phyloP scores from a whole-genome alignment of 1,139 yeast species.

The Yamadazyma dendronema region DNA sequence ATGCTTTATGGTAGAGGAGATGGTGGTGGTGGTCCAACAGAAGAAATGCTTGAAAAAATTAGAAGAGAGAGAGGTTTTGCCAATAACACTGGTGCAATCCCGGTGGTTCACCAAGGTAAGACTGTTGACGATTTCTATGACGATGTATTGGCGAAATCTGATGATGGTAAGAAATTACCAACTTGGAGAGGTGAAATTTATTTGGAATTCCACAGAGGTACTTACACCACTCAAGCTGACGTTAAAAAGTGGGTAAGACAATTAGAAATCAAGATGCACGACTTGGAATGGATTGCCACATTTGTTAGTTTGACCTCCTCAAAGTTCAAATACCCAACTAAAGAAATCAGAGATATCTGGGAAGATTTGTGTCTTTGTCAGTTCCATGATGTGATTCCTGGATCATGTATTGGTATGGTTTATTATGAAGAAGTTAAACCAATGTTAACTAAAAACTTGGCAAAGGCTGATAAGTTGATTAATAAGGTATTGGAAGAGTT shows the following conservation, averaged over 20 bases:
- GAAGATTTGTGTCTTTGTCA: constrained; percentile 87
- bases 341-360: constrained; percentile 72
- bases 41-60: constrained; percentile 88
- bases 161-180: constrained; percentile 67
- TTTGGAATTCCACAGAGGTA: constrained; percentile 94
- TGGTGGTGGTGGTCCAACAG: constrained; percentile 98
- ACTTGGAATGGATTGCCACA: constrained; percentile 80
- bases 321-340: constrained; percentile 66
- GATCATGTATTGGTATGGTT: constrained; percentile 92
- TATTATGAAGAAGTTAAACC: constrained; percentile 90
- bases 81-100: constrained; percentile 77
- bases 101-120: constrained; percentile 74
- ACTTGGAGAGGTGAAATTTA: constrained; percentile 94
- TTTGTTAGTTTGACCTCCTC: constrained; percentile 57
- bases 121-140: constrained; percentile 81
- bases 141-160: constrained; percentile 57
- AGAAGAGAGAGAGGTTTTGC: constrained; percentile 88
- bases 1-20: constrained; percentile 91
- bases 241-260: constrained; percentile 78
- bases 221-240: constrained; percentile 90
- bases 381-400: constrained; percentile 96
- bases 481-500: constrained; percentile 42
- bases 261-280: constrained; percentile 78
- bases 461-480: constrained; percentile 52
- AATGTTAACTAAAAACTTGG: constrained; percentile 60